phyloP scores from a whole-genome alignment of 257 asterid species.

The Euphrasia confusa region DNA sequence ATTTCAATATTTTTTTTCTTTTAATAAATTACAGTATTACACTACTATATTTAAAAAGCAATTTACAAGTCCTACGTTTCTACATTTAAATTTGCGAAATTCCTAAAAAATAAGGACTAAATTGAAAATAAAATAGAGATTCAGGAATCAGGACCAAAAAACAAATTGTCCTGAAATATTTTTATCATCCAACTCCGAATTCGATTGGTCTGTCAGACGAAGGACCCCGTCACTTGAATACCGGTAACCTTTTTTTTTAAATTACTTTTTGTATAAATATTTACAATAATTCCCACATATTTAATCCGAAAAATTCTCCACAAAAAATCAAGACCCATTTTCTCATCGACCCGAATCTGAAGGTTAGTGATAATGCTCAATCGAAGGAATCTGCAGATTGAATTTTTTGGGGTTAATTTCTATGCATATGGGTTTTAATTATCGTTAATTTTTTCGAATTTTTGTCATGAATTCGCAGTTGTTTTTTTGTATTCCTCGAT shows the following conservation, averaged over 20 bases:
- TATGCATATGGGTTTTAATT: neutral
- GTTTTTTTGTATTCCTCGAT: constrained; percentile 20
- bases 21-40: no score
- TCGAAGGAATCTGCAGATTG: neutral
- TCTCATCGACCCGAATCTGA: constrained; percentile 26
- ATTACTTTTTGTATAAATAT: neutral
- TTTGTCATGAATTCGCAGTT: constrained; percentile 4
- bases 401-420: neutral
- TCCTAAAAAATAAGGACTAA: no score
- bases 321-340: constrained; percentile 18
- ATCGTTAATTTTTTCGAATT: constrained; percentile 21
- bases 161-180: neutral
- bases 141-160: neutral
- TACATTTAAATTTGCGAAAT: no score
- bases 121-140: neutral
- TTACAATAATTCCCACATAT: constrained; percentile 6
- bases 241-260: neutral
- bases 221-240: constrained; percentile 17
- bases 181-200: neutral
- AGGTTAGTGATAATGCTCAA: constrained; percentile 21
- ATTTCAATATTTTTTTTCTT: no score
- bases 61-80: no score
- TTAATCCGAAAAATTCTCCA: constrained; percentile 19
- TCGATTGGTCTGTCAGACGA: constrained; percentile 22
- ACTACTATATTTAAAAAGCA: no score